A percentile compares a stretch with the other conserved stretches of the same genome.
These are phyloP conservation scores for Penicillium psychrofluorescens DNA, from an alignment of 495 filamentous ascomycete species.

Conservation along the genomic window DNA sequence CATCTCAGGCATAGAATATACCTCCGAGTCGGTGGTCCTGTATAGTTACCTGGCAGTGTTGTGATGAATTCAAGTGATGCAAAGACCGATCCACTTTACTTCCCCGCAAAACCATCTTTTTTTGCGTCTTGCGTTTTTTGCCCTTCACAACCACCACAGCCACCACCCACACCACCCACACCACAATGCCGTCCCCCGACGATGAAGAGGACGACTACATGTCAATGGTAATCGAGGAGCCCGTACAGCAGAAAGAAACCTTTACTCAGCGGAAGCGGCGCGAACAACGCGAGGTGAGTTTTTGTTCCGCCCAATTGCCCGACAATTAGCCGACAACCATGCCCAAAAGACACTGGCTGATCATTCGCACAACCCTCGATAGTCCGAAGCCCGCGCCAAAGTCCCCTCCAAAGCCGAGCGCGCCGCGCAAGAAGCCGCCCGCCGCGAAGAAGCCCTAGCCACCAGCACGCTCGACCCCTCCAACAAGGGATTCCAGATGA, in stretches of 20 bases:
- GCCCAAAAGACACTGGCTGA: not conserved
- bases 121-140: not conserved
- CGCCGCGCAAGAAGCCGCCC: constrained; percentile 56
- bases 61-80: too few relatives aligned
- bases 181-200: constrained; percentile 11
- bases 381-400: constrained; percentile 40
- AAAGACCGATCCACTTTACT: not conserved
- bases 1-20: too few relatives aligned
- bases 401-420: constrained; percentile 73
- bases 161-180: not conserved
- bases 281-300: constrained; percentile 45
- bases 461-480: constrained; percentile 58
- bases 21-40: too few relatives aligned
- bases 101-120: not conserved
- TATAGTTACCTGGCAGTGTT: too few relatives aligned
- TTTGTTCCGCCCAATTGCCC: too few relatives aligned
- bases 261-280: constrained; percentile 50
- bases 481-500: constrained; percentile 85
- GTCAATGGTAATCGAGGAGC: constrained; percentile 54
- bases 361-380: not conserved
- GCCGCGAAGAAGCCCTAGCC: constrained; percentile 67
- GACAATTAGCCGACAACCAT: too few relatives aligned
- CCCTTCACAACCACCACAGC: not conserved
- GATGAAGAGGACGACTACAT: constrained; percentile 59
- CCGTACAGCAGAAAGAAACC: constrained; percentile 42